These are phyloP conservation scores for Trypanosoma platydactyli DNA, from an alignment of 208 protist species.

Conservation along the genomic window DNA sequence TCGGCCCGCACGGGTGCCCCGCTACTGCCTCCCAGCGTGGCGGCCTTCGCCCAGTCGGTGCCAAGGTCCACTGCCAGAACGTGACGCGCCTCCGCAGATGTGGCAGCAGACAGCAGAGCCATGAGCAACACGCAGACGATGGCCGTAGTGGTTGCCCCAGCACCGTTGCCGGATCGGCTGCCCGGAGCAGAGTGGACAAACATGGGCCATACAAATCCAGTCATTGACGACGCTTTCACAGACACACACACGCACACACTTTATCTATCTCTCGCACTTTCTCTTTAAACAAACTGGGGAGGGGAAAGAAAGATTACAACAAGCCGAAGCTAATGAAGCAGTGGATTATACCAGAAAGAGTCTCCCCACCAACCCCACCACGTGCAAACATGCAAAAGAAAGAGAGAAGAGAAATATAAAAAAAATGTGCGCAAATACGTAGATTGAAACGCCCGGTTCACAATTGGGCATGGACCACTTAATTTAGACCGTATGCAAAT, in stretches of 20 bases:
- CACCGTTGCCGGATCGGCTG: not conserved
- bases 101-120: not conserved
- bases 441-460: too few species aligned
- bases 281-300: not conserved
- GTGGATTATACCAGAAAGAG: too few species aligned
- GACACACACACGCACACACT: not conserved
- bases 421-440: slow-evolving; percentile 3
- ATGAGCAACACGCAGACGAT: not conserved
- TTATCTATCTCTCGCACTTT: slow-evolving; percentile 1
- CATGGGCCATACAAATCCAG: not conserved
- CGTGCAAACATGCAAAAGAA: not conserved
- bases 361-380: not conserved
- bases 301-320: too few species aligned
- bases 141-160: not conserved
- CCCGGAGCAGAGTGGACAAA: not conserved
- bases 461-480: too few species aligned
- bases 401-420: slow-evolving; percentile 3
- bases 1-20: slow-evolving; percentile 23
- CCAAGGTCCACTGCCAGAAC: slow-evolving; percentile 71
- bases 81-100: slow-evolving; percentile 14
- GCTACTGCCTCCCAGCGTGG: slow-evolving; percentile 22
- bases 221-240: not conserved
- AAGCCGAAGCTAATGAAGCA: too few species aligned
- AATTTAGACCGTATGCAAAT: too few species aligned
- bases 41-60: slow-evolving; percentile 44